Evolutionary conservation across 1,139 yeast species (phyloP).

Genomic region (Lodderomyces oxycetoniae): DNA sequence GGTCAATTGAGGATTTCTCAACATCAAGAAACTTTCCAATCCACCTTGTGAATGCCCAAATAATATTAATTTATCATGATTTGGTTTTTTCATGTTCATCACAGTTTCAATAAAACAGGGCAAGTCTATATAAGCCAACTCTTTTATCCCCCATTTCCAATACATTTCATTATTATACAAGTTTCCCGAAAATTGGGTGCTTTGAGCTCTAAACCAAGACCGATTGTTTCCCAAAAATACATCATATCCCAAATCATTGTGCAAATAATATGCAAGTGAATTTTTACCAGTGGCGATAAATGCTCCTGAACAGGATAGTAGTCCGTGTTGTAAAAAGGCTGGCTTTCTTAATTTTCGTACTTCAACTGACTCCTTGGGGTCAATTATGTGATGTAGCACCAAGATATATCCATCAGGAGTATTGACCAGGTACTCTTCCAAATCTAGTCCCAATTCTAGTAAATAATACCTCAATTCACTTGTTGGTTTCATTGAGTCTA

Average conservation of each 20-base stretch:
- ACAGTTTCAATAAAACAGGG: conserved; percentile 68
- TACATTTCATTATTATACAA: conserved; percentile 45
- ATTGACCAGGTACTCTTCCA: conserved; percentile 54
- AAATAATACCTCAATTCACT: conserved; percentile 58
- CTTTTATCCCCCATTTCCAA: conserved; percentile 87
- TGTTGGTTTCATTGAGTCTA: conserved; percentile 25
- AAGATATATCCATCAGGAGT: conserved; percentile 82
- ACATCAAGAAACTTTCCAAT: conserved; percentile 68
- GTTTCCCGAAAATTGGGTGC: conserved; percentile 36
- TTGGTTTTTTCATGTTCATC: conserved; percentile 34
- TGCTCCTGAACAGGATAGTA: conserved; percentile 82
- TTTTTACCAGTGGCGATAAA: conserved; percentile 73
- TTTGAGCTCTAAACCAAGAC: conserved; percentile 74
- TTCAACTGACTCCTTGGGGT: conserved; percentile 39
- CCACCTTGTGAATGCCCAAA: conserved; percentile 94
- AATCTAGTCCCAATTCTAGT: conserved; percentile 51
- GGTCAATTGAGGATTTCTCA: conserved; percentile 32
- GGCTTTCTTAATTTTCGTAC: conserved; percentile 45
- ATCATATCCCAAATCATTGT: conserved; percentile 67
- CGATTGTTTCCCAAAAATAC: conserved; percentile 95
- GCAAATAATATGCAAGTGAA: conserved; percentile 64
- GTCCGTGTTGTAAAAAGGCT: conserved; percentile 74
- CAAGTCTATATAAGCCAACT: conserved; percentile 73
- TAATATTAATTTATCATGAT: conserved; percentile 49
- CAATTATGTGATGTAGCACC: conserved; percentile 57